These are phyloP conservation scores for Mycena kentingensis DNA, from an alignment of 768 basidiomycete genomes.

Conservation along the genomic window DNA sequence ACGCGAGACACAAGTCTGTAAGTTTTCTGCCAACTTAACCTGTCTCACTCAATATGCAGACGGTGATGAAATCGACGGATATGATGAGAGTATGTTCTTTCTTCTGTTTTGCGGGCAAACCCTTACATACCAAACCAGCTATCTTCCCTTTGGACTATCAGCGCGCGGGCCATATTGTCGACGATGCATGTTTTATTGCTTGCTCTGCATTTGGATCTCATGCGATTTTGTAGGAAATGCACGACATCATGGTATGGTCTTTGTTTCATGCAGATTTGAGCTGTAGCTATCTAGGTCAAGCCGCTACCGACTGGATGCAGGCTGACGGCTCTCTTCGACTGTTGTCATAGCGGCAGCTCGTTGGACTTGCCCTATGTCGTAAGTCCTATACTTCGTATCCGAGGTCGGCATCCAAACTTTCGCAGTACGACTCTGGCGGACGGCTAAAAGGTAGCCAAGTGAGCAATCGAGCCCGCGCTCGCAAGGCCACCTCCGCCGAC, in stretches of 20 bases:
- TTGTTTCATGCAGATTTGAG: neutral
- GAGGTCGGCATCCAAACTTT: neutral
- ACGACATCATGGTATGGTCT: slow-evolving; percentile 45
- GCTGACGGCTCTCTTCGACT: slow-evolving; percentile 45
- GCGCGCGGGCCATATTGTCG: slow-evolving; percentile 74
- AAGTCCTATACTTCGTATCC: slow-evolving; percentile 20
- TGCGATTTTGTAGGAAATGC: slow-evolving; percentile 42
- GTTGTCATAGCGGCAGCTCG: slow-evolving; percentile 57
- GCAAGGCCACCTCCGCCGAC: slow-evolving; percentile 69
- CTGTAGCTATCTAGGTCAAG: slow-evolving; percentile 30
- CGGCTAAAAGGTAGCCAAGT: slow-evolving; percentile 50
- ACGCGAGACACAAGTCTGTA: too few species aligned
- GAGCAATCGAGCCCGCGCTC: slow-evolving; percentile 30
- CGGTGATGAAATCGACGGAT: slow-evolving; percentile 80
- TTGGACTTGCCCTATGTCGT: slow-evolving; percentile 55
- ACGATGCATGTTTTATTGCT: slow-evolving; percentile 44
- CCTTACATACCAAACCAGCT: slow-evolving; percentile 39
- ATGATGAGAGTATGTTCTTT: slow-evolving; percentile 62
- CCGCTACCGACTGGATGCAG: slow-evolving; percentile 51
- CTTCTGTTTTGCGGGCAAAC: neutral
- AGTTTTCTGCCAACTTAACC: too few species aligned
- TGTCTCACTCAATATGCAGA: too few species aligned
- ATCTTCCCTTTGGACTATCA: slow-evolving; percentile 92
- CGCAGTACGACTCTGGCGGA: slow-evolving; percentile 62
- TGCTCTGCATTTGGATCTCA: neutral